Percentiles rank a stretch among this genome's conserved stretches.
Evolutionary conservation across 257 asterid species (phyloP).

Genomic region (Scutellaria baicalensis): DNA sequence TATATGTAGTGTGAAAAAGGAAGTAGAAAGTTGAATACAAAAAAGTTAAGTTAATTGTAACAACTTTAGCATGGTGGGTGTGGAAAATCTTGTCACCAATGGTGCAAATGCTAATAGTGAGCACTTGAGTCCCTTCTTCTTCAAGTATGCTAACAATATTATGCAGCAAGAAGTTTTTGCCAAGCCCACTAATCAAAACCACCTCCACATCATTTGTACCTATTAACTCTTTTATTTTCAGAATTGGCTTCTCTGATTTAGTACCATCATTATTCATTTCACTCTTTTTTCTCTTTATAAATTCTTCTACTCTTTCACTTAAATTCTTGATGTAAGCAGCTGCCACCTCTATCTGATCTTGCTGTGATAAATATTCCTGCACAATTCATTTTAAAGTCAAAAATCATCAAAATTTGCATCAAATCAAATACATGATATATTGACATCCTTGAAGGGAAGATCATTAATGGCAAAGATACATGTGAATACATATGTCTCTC

Average conservation of each 20-base stretch:
- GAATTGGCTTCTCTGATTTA: not conserved
- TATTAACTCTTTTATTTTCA: constrained; percentile 18
- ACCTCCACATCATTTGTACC: constrained; percentile 33
- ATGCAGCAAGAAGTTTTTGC: constrained; percentile 10
- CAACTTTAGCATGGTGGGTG: constrained; percentile 37
- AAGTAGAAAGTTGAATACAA: too few species aligned
- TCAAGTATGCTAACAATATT: constrained; percentile 21
- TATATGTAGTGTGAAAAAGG: too few species aligned
- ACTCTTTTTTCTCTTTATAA: constrained; percentile 26
- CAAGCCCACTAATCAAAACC: constrained; percentile 14
- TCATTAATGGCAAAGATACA: too few species aligned
- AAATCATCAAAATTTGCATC: too few species aligned
- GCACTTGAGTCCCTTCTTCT: constrained; percentile 39
- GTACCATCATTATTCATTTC: not conserved
- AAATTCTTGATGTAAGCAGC: constrained; percentile 20
- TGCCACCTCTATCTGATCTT: constrained; percentile 32
- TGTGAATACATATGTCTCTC: too few species aligned
- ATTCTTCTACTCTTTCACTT: constrained; percentile 21
- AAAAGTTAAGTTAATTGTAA: too few species aligned
- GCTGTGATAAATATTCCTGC: constrained; percentile 26
- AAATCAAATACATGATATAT: too few species aligned
- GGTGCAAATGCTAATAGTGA: constrained; percentile 4
- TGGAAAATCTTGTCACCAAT: constrained; percentile 5
- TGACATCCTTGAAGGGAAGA: too few species aligned
- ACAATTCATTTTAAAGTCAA: too few species aligned